Conservation (phyloP, 176 grass and related monocot species). For the Bothriochloa decipiens region DNA sequence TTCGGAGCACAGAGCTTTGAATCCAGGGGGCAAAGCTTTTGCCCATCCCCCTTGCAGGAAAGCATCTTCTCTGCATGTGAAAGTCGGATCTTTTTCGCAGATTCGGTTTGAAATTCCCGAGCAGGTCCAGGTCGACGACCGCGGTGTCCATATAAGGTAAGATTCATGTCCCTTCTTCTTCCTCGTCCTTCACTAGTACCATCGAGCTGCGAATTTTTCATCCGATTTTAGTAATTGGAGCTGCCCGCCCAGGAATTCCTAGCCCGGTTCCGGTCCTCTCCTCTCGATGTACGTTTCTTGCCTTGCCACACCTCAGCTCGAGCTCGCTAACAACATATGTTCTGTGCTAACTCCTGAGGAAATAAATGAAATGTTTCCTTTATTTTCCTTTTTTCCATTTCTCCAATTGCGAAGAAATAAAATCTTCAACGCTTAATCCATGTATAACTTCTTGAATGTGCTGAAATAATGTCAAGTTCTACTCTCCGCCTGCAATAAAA, state of each 20-base stretch:
- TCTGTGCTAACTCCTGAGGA: background rate
- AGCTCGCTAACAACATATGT: background rate
- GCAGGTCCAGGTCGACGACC: constrained; percentile 17
- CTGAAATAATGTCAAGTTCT: background rate
- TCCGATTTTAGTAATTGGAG: background rate
- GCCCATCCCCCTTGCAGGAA: background rate
- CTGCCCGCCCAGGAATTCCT: background rate
- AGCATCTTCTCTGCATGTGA: constrained; percentile 9
- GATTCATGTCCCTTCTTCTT: background rate
- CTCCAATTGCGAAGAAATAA: background rate
- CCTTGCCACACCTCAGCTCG: background rate
- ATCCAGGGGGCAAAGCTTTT: constrained; percentile 20
- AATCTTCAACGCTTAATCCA: background rate
- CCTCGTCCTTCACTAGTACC: background rate
- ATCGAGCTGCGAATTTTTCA: background rate
- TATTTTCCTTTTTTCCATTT: background rate
- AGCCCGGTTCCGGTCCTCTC: background rate
- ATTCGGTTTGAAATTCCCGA: constrained; percentile 14
- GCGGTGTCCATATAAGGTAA: constrained; percentile 39
- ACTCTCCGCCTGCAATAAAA: background rate
- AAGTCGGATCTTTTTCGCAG: constrained; percentile 7
- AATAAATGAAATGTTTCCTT: background rate
- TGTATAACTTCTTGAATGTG: background rate
- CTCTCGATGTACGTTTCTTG: background rate
- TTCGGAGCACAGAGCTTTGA: constrained; percentile 5